These are phyloP conservation scores for Tetrahymena elliotti DNA, from an alignment of 73 alveolate genomes.

Conservation along the genomic window DNA sequence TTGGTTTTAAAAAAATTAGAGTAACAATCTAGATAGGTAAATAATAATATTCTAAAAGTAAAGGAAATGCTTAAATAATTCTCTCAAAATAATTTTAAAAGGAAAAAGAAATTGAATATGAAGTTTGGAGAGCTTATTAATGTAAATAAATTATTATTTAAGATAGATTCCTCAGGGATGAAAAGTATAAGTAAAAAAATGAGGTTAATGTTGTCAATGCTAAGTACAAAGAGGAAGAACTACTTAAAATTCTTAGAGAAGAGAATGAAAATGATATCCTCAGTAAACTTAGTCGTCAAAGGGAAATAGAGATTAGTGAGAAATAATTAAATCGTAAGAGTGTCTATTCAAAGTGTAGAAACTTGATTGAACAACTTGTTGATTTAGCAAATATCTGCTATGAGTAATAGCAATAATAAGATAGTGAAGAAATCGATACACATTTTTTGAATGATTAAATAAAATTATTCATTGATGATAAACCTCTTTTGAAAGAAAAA, in stretches of 20 bases:
- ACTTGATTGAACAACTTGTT: slow-evolving; percentile 66
- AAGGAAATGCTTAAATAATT: background rate
- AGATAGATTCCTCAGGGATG: slow-evolving; percentile 88
- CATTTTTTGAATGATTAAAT: slow-evolving; percentile 89
- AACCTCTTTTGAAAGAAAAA: slow-evolving; percentile 37
- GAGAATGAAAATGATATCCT: slow-evolving; percentile 62
- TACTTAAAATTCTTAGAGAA: slow-evolving; percentile 65
- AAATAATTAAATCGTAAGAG: slow-evolving; percentile 50
- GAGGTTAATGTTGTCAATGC: slow-evolving; percentile 84
- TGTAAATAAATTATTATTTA: slow-evolving; percentile 81
- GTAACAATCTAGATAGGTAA: slow-evolving; percentile 24
- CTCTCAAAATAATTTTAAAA: slow-evolving; percentile 49
- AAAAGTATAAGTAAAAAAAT: slow-evolving; percentile 75
- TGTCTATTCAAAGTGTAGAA: slow-evolving; percentile 58
- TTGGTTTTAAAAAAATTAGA: slow-evolving; percentile 70
- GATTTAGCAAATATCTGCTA: slow-evolving; percentile 91
- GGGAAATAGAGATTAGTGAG: slow-evolving; percentile 32
- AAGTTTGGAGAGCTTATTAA: slow-evolving; percentile 84
- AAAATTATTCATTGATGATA: slow-evolving; percentile 60
- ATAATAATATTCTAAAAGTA: background rate
- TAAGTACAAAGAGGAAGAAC: slow-evolving; percentile 81
- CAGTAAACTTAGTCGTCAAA: slow-evolving; percentile 4
- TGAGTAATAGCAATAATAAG: slow-evolving; percentile 79
- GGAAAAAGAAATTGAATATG: slow-evolving; percentile 90
- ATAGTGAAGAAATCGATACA: slow-evolving; percentile 78